phyloP scores from a whole-genome alignment of 2,329 filamentous ascomycete genomes.

The Myrmaecium sp. region DNA sequence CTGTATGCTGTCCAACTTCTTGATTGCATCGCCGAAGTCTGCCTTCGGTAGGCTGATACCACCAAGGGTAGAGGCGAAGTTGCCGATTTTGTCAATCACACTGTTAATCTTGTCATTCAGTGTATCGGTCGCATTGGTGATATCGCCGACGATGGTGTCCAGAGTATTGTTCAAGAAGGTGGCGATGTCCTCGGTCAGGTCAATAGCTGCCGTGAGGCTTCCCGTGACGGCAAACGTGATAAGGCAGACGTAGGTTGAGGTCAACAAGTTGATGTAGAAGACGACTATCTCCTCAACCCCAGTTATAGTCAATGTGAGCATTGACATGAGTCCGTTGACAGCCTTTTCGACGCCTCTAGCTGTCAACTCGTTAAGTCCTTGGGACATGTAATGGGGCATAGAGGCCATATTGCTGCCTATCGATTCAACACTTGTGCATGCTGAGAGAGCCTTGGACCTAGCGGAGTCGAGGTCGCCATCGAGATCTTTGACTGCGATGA shows the following conservation, averaged over 20 bases:
- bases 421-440: slow-evolving; percentile 83
- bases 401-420: slow-evolving; percentile 92
- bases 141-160: slow-evolving; percentile 37
- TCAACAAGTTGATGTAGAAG: slow-evolving; percentile 85
- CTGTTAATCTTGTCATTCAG: slow-evolving; percentile 34
- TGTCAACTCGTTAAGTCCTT: slow-evolving; percentile 74
- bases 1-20: slow-evolving; percentile 51
- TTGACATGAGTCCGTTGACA: slow-evolving; percentile 60
- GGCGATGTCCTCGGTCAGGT: slow-evolving; percentile 42
- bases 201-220: slow-evolving; percentile 53
- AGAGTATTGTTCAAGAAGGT: slow-evolving; percentile 44
- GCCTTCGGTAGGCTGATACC: slow-evolving; percentile 35
- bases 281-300: slow-evolving; percentile 76
- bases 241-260: slow-evolving; percentile 77
- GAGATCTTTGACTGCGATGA: slow-evolving; percentile 59
- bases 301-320: slow-evolving; percentile 63
- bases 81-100: slow-evolving; percentile 20
- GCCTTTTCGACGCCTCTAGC: slow-evolving; percentile 65
- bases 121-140: slow-evolving; percentile 35
- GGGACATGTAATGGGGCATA: slow-evolving; percentile 88
- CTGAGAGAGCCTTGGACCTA: slow-evolving; percentile 64
- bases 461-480: slow-evolving; percentile 60
- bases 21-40: slow-evolving; percentile 47
- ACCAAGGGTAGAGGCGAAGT: slow-evolving; percentile 20
- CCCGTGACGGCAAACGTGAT: slow-evolving; percentile 70